Evolutionary conservation across 169 alveolate genomes (phyloP).

Genomic region (Babesia ovata): DNA sequence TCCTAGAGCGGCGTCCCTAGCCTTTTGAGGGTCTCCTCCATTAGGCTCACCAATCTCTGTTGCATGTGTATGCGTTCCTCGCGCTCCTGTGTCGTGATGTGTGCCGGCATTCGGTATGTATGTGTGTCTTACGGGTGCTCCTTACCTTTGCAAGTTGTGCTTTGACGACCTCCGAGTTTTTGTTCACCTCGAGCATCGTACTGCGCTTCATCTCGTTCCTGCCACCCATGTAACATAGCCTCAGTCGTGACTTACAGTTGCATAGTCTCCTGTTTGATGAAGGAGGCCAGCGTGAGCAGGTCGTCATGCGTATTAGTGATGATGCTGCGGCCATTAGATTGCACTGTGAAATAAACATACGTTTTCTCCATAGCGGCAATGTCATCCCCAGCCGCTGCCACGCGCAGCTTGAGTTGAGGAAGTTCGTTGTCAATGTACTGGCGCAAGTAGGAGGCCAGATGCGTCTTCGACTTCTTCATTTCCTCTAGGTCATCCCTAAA

Average conservation of each 20-base stretch:
- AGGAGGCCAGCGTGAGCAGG: constrained; percentile 56
- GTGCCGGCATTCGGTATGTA: not conserved
- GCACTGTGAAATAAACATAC: constrained; percentile 1
- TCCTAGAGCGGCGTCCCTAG: constrained; percentile 59
- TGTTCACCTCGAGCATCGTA: constrained; percentile 21
- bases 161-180: constrained; percentile 29
- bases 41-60: constrained; percentile 36
- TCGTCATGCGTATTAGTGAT: constrained; percentile 46
- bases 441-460: constrained; percentile 48
- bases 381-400: constrained; percentile 28
- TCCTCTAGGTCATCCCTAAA: constrained; percentile 57
- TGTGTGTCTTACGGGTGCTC: not conserved
- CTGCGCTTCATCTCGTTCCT: constrained; percentile 50
- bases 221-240: not conserved
- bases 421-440: constrained; percentile 52
- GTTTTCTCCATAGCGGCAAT: constrained; percentile 54
- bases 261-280: constrained; percentile 42
- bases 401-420: constrained; percentile 49
- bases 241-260: constrained; percentile 37
- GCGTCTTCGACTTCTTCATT: constrained; percentile 58
- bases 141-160: constrained; percentile 52
- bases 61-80: constrained; percentile 64
- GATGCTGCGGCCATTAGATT: constrained; percentile 14
- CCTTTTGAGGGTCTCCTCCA: constrained; percentile 68
- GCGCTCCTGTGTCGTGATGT: constrained; percentile 43